These are phyloP conservation scores for Orbilia ellipsospora DNA, from an alignment of 2,329 filamentous ascomycete genomes.

Conservation along the genomic window DNA sequence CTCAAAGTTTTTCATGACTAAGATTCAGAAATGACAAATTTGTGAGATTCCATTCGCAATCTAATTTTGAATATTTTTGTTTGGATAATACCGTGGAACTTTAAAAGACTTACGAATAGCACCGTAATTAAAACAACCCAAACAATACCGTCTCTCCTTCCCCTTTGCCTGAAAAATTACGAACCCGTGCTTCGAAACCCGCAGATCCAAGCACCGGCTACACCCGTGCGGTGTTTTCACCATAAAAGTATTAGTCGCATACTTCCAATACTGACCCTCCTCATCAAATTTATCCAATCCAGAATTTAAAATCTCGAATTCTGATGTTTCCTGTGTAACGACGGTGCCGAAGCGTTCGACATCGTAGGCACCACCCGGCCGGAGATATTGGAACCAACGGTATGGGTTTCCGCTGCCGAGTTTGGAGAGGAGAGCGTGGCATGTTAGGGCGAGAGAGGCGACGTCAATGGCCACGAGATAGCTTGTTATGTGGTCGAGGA, in stretches of 20 bases:
- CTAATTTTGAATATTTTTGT: neutral
- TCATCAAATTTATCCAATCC: neutral
- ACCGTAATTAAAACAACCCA: no score
- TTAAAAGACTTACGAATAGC: no score
- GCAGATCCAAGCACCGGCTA: neutral
- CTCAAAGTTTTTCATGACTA: neutral
- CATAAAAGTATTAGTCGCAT: neutral
- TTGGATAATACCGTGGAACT: neutral
- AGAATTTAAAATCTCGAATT: no score
- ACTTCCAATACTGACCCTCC: neutral
- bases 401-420: slow-evolving; percentile 6
- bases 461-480: slow-evolving; percentile 2
- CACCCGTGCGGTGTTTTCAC: neutral
- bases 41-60: neutral
- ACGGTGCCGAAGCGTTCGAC: neutral
- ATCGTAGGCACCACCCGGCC: neutral
- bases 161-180: neutral
- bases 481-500: neutral
- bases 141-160: neutral
- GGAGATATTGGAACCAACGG: slow-evolving; percentile 13
- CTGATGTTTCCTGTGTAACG: neutral
- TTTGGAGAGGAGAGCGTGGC: neutral
- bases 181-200: neutral
- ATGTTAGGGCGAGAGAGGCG: slow-evolving; percentile 10
- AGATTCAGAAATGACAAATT: neutral